Evolutionary conservation across 176 grass and related monocot species (phyloP), one percentile per base, ranked within the genome.

Genomic region (Oryza rufipogon): DNA sequence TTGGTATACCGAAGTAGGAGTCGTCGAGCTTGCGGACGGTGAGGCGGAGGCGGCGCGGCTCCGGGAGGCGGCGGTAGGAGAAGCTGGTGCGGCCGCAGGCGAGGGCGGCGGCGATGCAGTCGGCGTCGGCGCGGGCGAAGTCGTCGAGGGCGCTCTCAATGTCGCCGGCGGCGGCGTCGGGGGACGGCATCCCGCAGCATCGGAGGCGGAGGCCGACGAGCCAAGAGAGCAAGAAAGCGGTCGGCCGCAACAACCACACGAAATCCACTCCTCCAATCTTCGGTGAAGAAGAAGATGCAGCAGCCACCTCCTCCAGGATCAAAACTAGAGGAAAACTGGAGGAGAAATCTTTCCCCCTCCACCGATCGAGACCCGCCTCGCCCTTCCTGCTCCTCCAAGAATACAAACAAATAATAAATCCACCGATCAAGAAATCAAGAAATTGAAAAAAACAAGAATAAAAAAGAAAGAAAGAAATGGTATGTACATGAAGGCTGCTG

Each of bases 1-100:
- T 44, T 20, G 45, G 47, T 60, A 97, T 60, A 97, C 95, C 92
- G 87, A 95, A 98, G 87, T 68, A 86, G 82, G 92, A 95, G 33
- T 74, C 91, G 46, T 98, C 95, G 42, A 98, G 85, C 86, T 95
- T 98, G 69, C 87, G 92, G 70, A 98, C 71, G 79, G 92, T 85
- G 74, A 98, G 91, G 72, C 58, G 86, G 87, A 98, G 81, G 47
- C 69, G 81, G 47, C 73, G 80, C 11, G 84, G 76, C 20, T 92
- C 88, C 7, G 91, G 86, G 68, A 98, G 85, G 60, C 91, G 90
- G 71, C 41, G 36, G 75, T 97, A 95, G 5, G 92, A 93, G 85
- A 91, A 93, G 73, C 91, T 95, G 41, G 46, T 88, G 66, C 88
- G 61, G 69, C 88, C 61, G 70, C 84, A 73, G 39, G 84, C 36